Conservation (phyloP, 2,329 filamentous ascomycete species). For the Botrytis fragariae region DNA sequence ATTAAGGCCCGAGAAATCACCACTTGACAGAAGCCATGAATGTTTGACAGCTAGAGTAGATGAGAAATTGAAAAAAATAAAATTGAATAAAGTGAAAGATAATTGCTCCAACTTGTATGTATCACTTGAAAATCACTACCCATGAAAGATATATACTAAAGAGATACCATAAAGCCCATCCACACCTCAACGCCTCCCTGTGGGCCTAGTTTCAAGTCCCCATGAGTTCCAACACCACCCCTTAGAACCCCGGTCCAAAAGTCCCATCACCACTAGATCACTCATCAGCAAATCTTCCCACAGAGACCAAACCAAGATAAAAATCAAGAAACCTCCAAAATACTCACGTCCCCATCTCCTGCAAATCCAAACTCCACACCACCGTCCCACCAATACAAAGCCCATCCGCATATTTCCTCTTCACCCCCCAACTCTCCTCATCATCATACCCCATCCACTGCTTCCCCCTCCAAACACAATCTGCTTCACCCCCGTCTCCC, state of each 20-base stretch:
- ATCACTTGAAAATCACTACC: background rate
- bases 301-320: no score
- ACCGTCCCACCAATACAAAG: constrained; percentile 36
- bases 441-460: constrained; percentile 47
- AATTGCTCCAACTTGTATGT: background rate
- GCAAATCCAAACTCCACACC: constrained; percentile 22
- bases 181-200: background rate
- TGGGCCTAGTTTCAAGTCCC: background rate
- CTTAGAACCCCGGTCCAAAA: constrained; percentile 14
- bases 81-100: background rate
- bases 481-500: constrained; percentile 22
- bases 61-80: no score
- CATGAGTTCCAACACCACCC: no score
- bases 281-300: background rate
- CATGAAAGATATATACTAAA: background rate
- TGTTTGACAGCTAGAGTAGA: background rate
- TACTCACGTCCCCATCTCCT: constrained; percentile 12
- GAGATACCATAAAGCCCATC: background rate
- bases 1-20: accelerated
- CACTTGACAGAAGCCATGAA: background rate
- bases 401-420: constrained; percentile 30
- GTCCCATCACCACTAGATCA: constrained; percentile 6
- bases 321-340: background rate
- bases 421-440: constrained; percentile 23
- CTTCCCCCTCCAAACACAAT: constrained; percentile 36